Evolutionary conservation across 192 early-diverging fungal genomes (phyloP).

Genomic region (Coemansia sp.): DNA sequence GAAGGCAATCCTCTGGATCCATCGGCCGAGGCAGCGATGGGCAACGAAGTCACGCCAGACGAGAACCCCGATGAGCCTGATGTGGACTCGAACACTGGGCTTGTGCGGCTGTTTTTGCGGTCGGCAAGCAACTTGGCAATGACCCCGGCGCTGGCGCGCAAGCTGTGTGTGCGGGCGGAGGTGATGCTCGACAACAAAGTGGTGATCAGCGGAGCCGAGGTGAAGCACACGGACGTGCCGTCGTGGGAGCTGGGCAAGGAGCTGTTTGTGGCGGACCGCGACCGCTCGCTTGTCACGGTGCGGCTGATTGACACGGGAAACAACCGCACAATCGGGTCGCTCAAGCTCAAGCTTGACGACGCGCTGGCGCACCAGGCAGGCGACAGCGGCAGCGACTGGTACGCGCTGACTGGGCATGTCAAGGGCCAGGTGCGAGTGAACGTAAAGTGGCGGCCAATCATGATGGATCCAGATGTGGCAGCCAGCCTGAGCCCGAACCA

Average conservation of each 20-base stretch:
- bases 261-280: constrained; percentile 71
- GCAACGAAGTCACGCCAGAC: constrained; percentile 16
- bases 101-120: constrained; percentile 66
- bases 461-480: constrained; percentile 66
- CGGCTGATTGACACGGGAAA: constrained; percentile 57
- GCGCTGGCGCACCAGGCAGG: constrained; percentile 47
- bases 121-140: constrained; percentile 66
- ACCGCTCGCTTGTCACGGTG: constrained; percentile 60
- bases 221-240: constrained; percentile 76
- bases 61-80: constrained; percentile 52
- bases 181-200: constrained; percentile 57
- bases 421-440: constrained; percentile 62
- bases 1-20: constrained; percentile 47
- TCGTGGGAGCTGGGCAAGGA: constrained; percentile 74
- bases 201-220: constrained; percentile 60
- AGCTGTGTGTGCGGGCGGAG: constrained; percentile 58
- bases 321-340: constrained; percentile 34
- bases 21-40: constrained; percentile 38
- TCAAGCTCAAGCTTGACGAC: constrained; percentile 42
- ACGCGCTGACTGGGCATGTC: constrained; percentile 54
- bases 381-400: constrained; percentile 64
- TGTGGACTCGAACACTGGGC: constrained; percentile 65
- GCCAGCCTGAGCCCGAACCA: constrained; percentile 34
- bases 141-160: constrained; percentile 45
- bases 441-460: constrained; percentile 79